Base-by-base conservation (phyloP, 768 basidiomycete genomes). In the Trametes punicea region DNA sequence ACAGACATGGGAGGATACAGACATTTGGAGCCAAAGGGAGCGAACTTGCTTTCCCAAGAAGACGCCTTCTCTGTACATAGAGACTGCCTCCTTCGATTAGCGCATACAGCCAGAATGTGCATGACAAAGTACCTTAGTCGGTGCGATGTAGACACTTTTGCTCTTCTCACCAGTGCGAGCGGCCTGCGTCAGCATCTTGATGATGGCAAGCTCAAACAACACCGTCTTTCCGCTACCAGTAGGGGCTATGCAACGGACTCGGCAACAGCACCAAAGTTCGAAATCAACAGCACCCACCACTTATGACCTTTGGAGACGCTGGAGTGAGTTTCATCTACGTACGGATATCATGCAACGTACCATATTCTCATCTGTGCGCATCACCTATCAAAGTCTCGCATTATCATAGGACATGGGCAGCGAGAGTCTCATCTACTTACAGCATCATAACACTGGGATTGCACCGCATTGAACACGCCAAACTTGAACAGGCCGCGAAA, bases 181-280 rank as follows among this genome's bases (percentile, higher is more conserved):
- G 7, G 74, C 71, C 46, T 79, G 70, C 47, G 74, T 73, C 27
- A 93, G 70, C 76, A 91, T 79, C 29, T 83, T 82, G 47, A 98
- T 82, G 51, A 98, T 89, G 2, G 90, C 83, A 13, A 99, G 74
- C 67, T 99, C 97, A 63, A 98, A 99, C 26, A 98, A 72, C 8
- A 89, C 92, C 0, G 97, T 99, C 71, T 98, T 98, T 26, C 97
- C 97, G 47, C 92, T 91, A 26, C 95, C 93, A 13, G 97, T 98
- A 0, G 97, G 97, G 2, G 96, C 95, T 93, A 66, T 25, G 20
- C 8, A 1, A 44, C 34, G 41, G 26, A 56, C 44, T 47, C 46
- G 65, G 34, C 21, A 15, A 59, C 26, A 16, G 6, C 33, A 16
- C 29, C 39, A 20, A 59, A 38, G 39, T 42, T 31, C 49, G 55